Percentiles rank a stretch among this genome's conserved stretches.
phyloP scores from a whole-genome alignment of 2,329 filamentous ascomycete species.

The Fusarium domesticum region DNA sequence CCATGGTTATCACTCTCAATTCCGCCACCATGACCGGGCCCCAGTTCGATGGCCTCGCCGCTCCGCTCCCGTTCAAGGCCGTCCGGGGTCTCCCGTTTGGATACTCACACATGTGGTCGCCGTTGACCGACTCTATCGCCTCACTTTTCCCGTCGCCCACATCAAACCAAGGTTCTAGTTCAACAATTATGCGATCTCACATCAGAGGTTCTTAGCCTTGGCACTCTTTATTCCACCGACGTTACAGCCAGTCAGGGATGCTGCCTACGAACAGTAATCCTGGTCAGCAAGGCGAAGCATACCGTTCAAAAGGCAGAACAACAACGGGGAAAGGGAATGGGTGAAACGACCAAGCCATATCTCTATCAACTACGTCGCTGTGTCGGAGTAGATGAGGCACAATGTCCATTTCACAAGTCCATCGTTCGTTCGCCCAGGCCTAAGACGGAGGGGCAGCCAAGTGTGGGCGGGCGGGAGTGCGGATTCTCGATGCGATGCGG shows the following conservation, averaged over 20 bases:
- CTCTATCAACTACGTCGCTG: no score
- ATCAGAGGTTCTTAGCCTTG: background rate
- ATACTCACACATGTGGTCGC: no score
- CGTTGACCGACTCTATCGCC: no score
- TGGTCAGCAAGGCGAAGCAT: background rate
- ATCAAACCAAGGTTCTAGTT: background rate
- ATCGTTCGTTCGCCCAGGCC: conserved; percentile 16
- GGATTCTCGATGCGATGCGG: conserved; percentile 19
- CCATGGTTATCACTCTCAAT: conserved; percentile 3
- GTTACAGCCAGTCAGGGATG: background rate
- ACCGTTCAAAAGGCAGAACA: background rate
- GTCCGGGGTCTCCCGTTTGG: conserved; percentile 20
- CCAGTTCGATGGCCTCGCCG: conserved; percentile 21
- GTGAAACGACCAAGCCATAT: background rate
- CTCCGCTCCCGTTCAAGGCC: conserved; percentile 27
- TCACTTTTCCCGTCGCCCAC: background rate
- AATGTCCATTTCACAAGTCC: conserved; percentile 4
- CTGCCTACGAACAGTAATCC: background rate
- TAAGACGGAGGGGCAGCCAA: conserved; percentile 12
- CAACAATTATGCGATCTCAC: background rate
- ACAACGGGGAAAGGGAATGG: background rate
- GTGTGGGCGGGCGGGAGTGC: conserved; percentile 14
- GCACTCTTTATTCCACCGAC: background rate
- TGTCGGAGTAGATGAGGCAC: no score
- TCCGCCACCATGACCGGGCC: conserved; percentile 19